phyloP scores from a whole-genome alignment of 2,329 filamentous ascomycete genomes.

The Fusarium sarcochroum region DNA sequence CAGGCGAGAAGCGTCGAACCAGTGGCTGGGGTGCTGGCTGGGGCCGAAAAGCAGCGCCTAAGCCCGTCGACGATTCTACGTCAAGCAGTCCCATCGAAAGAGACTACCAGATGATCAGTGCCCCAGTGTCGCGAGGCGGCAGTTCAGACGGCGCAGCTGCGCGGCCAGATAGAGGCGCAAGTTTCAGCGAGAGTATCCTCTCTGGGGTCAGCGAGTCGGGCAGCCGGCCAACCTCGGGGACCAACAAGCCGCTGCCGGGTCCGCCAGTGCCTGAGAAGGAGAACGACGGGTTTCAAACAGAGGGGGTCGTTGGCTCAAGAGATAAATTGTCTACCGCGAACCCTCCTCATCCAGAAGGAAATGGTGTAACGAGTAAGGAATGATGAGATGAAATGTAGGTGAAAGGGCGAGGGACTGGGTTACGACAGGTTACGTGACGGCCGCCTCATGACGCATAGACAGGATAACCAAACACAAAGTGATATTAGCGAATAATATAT shows the following conservation, averaged over 20 bases:
- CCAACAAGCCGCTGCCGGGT: constrained; percentile 25
- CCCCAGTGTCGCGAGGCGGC: constrained; percentile 48
- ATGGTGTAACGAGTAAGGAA: constrained; percentile 23
- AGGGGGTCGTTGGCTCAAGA: constrained; percentile 45
- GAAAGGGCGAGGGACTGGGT: neutral
- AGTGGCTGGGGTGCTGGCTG: constrained; percentile 61
- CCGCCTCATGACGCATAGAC: constrained; percentile 19
- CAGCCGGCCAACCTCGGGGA: constrained; percentile 42
- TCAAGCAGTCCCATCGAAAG: constrained; percentile 57
- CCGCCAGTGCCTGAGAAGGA: constrained; percentile 31
- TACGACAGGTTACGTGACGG: neutral
- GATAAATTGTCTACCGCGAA: constrained; percentile 32
- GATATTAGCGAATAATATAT: constrained; percentile 11
- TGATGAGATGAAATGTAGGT: constrained; percentile 7
- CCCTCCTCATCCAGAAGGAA: constrained; percentile 12
- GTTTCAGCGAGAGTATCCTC: constrained; percentile 62
- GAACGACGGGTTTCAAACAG: constrained; percentile 48
- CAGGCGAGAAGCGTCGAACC: constrained; percentile 79
- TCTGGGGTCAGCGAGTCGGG: constrained; percentile 55
- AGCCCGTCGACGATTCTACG: constrained; percentile 50
- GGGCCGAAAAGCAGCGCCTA: constrained; percentile 53
- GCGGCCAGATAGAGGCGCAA: constrained; percentile 57
- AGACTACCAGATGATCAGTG: constrained; percentile 55
- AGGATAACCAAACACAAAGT: constrained; percentile 14
- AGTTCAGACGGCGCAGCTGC: constrained; percentile 49